Evolutionary conservation across 1,139 yeast species (phyloP), one percentile per base, ranked within the genome.

Genomic region (Geotrichum candidum): DNA sequence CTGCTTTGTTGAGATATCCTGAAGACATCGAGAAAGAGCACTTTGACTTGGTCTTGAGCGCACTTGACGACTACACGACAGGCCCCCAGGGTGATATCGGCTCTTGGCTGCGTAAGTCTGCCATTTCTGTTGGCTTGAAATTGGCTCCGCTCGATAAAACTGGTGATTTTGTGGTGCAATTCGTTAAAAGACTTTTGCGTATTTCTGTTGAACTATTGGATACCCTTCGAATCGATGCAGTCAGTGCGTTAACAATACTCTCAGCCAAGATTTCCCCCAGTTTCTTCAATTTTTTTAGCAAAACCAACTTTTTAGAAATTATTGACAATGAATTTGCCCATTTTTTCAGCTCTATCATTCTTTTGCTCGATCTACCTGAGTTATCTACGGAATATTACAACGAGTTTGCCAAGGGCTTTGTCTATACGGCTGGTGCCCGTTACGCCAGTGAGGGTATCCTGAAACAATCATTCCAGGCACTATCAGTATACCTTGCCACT

Each of bases 351-450:
- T 57, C 53, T 11, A 58, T 68, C 53, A 38, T 63, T 0, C 61
- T 63, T 53, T 23, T 67, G 65, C 53, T 69, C 62, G 60, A 61
- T 38, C 48, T 69, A 61, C 64, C 63, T 10, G 57, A 62, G 15
- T 60, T 57, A 25, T 69, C 76, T 0, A 33, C 62, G 1, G 80
- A 76, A 60, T 83, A 87, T 65, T 38, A 31, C 15, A 31, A 11
- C 3, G 55, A 54, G 18, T 29, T 61, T 15, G 81, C 86, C 84
- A 79, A 73, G 67, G 92, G 94, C 0, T 76, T 80, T 56, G 72
- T 79, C 0, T 79, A 80, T 64, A 80, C 86, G n/a, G 79, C 80
- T 10, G 95, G 91, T 2, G 87, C 90, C 0, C 66, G 78, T 11
- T 81, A 84, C 31, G 86, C 88, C 0, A 78, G 83, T 13, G 82